A percentile compares a stretch with the other conserved stretches of the same genome.
phyloP scores from a whole-genome alignment of 2,329 filamentous ascomycete species.

The Elsinoe ampelina region DNA sequence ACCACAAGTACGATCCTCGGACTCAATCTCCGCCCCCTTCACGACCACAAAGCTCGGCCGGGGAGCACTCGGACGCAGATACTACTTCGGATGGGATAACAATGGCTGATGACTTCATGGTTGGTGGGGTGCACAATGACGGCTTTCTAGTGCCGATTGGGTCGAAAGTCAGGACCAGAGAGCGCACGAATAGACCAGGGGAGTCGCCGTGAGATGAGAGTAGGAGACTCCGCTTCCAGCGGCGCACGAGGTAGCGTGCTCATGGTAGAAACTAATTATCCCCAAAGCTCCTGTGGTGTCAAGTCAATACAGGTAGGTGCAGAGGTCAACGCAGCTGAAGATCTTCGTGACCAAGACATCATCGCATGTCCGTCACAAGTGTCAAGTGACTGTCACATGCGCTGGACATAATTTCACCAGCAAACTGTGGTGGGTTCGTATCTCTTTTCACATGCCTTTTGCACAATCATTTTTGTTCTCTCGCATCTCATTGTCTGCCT shows the following conservation, averaged over 20 bases:
- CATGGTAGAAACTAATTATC: too few species aligned
- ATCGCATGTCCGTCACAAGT: not conserved
- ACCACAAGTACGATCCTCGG: constrained; percentile 36
- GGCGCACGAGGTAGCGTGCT: too few species aligned
- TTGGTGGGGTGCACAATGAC: constrained; percentile 58
- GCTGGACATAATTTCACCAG: not conserved
- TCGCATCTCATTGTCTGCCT: not conserved
- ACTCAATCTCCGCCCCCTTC: constrained; percentile 15
- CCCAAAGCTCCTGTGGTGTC: too few species aligned
- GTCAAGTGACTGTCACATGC: not conserved
- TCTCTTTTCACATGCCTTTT: not conserved
- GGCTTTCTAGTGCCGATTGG: constrained; percentile 46
- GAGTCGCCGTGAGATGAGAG: not conserved
- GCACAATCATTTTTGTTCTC: not conserved
- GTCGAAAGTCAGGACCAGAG: constrained; percentile 8
- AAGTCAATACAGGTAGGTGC: too few species aligned
- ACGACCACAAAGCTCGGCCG: not conserved
- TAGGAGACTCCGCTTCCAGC: not conserved
- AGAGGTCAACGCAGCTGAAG: too few species aligned
- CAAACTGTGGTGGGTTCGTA: not conserved
- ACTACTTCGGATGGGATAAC: not conserved
- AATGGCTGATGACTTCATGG: constrained; percentile 43
- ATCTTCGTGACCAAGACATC: too few species aligned
- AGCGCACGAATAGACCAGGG: not conserved
- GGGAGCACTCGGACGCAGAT: not conserved